phyloP scores from a whole-genome alignment of 352 stramenopile genomes.

The Plasmopara viticola region DNA sequence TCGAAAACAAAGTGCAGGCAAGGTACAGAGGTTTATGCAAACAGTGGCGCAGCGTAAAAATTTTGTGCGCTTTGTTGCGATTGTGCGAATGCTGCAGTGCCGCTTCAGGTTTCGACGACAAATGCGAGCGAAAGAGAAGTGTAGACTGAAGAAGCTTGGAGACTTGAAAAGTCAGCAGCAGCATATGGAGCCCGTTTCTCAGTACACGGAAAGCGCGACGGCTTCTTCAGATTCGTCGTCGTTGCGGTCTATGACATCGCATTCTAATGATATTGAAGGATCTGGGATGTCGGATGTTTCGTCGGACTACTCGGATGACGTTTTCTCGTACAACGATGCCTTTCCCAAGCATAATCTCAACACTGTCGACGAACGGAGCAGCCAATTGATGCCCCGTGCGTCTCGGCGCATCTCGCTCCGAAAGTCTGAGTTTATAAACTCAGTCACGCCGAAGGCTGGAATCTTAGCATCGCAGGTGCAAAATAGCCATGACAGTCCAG shows the following conservation, averaged over 20 bases:
- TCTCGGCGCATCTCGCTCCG: conserved; percentile 32
- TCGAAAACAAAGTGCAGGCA: conserved; percentile 35
- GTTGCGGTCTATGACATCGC: conserved; percentile 44
- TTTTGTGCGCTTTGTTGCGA: conserved; percentile 42
- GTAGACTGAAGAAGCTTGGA: conserved; percentile 18
- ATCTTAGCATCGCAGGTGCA: conserved; percentile 34
- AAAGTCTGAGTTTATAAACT: conserved; percentile 52
- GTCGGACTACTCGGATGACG: conserved; percentile 58
- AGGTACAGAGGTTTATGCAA: conserved; percentile 51
- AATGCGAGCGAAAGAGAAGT: conserved; percentile 21
- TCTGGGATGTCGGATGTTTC: conserved; percentile 40
- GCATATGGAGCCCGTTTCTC: conserved; percentile 20
- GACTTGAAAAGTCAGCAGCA: conserved; percentile 24
- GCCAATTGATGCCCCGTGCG: conserved; percentile 32
- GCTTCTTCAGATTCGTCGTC: conserved; percentile 64
- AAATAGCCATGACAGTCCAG: conserved; percentile 17
- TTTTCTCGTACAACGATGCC: conserved; percentile 46
- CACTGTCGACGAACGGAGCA: conserved; percentile 67
- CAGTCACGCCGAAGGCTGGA: conserved; percentile 27
- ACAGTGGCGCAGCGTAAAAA: conserved; percentile 48
- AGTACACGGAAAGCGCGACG: conserved; percentile 66
- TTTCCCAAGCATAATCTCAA: conserved; percentile 59
- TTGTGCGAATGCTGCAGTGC: conserved; percentile 62
- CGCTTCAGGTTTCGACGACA: conserved; percentile 52
- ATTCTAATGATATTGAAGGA: conserved; percentile 74